Conservation (phyloP, 768 basidiomycete genomes). For the Porpolomopsis calyptriformis region DNA sequence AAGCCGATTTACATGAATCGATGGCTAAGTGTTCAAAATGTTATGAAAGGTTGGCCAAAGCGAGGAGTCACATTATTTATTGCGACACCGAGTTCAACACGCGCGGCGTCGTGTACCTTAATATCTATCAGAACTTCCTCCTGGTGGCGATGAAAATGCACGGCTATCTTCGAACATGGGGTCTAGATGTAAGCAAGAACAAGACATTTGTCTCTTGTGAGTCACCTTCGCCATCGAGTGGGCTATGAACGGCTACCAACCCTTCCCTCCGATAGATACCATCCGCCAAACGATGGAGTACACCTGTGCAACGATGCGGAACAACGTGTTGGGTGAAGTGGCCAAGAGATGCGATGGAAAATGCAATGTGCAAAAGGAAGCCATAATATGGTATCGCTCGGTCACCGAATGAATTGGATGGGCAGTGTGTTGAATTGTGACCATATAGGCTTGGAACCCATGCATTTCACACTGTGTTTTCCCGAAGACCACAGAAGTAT, state of each 20-base stretch:
- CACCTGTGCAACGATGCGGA: conserved; percentile 41
- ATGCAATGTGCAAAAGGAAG: conserved; percentile 37
- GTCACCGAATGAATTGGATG: no score
- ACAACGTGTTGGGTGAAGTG: conserved; percentile 32
- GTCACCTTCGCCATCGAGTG: conserved; percentile 12
- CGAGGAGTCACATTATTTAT: conserved; percentile 71
- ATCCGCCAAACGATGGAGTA: conserved; percentile 53
- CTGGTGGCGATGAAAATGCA: conserved; percentile 82
- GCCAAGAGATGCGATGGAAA: conserved; percentile 27
- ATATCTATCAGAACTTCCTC: conserved; percentile 80
- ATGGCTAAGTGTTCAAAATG: background rate
- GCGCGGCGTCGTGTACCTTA: conserved; percentile 50
- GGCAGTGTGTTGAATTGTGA: background rate
- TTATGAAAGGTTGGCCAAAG: conserved; percentile 50
- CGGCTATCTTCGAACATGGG: conserved; percentile 62
- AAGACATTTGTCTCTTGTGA: conserved; percentile 45
- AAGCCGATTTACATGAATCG: conserved; percentile 14
- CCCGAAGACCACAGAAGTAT: conserved; percentile 42
- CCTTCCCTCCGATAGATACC: conserved; percentile 32
- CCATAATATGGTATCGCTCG: conserved; percentile 49
- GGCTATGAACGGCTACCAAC: background rate
- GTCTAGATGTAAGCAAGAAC: conserved; percentile 32
- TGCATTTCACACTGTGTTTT: conserved; percentile 64
- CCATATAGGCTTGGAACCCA: conserved; percentile 62
- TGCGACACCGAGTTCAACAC: conserved; percentile 65